Evolutionary conservation across 106 monocot species (phyloP).

Genomic region (Acorus gramineus): DNA sequence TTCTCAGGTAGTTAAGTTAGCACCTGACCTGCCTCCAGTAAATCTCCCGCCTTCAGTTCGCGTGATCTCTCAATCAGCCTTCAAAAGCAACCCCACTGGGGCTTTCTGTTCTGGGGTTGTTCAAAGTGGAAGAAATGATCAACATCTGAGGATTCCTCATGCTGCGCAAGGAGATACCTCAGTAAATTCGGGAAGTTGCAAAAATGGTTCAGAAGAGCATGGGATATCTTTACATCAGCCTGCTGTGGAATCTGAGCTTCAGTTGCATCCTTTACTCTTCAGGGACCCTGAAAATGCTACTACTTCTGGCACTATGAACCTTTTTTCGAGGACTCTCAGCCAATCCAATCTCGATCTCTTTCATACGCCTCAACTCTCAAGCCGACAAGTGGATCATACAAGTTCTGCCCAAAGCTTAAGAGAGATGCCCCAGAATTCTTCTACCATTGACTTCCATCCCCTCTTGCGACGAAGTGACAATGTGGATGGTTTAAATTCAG

Average conservation of each 20-base stretch:
- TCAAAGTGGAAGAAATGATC: conserved; percentile 7
- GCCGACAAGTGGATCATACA: not conserved
- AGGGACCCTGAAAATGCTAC: conserved; percentile 32
- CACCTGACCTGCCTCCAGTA: conserved; percentile 88
- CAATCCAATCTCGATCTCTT: conserved; percentile 11
- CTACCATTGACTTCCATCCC: conserved; percentile 75
- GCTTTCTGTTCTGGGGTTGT: conserved; percentile 10
- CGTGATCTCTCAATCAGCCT: conserved; percentile 72
- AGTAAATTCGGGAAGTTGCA: conserved; percentile 9
- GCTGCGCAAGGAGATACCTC: conserved; percentile 9
- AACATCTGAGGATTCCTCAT: conserved; percentile 10
- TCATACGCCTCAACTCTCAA: not conserved
- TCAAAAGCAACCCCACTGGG: conserved; percentile 24
- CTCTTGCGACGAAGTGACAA: conserved; percentile 47
- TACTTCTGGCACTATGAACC: conserved; percentile 23
- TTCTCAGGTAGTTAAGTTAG: conserved; percentile 64
- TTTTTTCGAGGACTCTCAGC: conserved; percentile 14
- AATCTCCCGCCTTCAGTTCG: conserved; percentile 84
- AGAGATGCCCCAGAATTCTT: conserved; percentile 15
- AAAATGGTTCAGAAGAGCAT: conserved; percentile 13
- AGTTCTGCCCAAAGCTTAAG: conserved; percentile 1
- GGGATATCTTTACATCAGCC: conserved; percentile 4
- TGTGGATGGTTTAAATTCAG: conserved; percentile 6
- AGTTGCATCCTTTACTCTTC: conserved; percentile 80
- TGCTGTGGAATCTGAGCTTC: conserved; percentile 43